phyloP scores from a whole-genome alignment of 2,329 filamentous ascomycete genomes.

The Diplodia scrobiculata region DNA sequence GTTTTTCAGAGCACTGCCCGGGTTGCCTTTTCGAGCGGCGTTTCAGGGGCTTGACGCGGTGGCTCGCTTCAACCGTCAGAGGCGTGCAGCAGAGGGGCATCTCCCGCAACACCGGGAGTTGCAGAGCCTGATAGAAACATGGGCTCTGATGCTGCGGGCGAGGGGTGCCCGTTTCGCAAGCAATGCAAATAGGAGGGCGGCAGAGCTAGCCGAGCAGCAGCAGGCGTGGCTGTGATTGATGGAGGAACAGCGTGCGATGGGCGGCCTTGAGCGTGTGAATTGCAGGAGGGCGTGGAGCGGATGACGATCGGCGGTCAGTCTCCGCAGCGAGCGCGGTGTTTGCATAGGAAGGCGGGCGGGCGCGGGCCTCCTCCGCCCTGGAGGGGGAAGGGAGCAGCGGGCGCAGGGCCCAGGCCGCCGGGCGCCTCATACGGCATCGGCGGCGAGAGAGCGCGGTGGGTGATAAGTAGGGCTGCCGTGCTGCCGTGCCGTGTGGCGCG shows the following conservation, averaged over 20 bases:
- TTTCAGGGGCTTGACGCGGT: conserved; percentile 16
- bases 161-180: neutral
- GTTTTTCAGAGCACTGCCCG: neutral
- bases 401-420: neutral
- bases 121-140: neutral
- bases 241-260: conserved; percentile 11
- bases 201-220: neutral
- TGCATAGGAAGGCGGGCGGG: neutral
- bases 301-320: conserved; percentile 18
- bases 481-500: neutral
- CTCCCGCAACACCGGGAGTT: conserved; percentile 5
- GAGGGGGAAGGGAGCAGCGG: neutral
- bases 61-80: neutral
- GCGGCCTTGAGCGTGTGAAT: conserved; percentile 6
- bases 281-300: conserved; percentile 22
- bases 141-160: neutral
- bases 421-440: neutral
- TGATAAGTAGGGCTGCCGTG: neutral
- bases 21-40: neutral
- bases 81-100: neutral
- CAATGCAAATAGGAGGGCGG: neutral
- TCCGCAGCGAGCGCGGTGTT: neutral
- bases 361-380: neutral
- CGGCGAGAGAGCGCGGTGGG: neutral
- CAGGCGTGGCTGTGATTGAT: neutral